Evolutionary conservation across 2,329 filamentous ascomycete genomes (phyloP).

Genomic region (Ceratocystiopsis brevicomis): DNA sequence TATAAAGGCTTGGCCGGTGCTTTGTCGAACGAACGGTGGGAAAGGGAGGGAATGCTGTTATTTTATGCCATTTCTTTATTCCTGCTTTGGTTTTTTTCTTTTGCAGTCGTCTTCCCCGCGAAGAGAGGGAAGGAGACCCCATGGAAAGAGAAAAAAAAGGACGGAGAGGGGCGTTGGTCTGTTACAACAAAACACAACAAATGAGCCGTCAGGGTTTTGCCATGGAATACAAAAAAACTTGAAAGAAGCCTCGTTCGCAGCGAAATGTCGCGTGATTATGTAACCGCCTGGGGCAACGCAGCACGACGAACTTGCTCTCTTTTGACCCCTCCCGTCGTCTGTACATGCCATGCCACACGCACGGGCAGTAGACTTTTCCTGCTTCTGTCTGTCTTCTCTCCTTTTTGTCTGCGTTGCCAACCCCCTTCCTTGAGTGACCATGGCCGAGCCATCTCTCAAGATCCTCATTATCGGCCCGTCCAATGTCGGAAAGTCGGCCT

Average conservation of each 20-base stretch:
- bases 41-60: conserved; percentile 1
- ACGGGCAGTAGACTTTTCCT: neutral
- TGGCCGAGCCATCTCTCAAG: conserved; percentile 28
- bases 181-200: conserved; percentile 3
- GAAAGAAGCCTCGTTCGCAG: neutral
- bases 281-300: no score
- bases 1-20: conserved; percentile 39
- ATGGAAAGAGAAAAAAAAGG: conserved; percentile 2
- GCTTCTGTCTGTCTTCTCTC: neutral
- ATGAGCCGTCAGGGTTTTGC: conserved; percentile 7
- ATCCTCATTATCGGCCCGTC: conserved; percentile 36
- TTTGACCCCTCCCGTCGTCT: no score
- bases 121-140: neutral
- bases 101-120: neutral
- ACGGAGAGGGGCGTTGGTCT: conserved; percentile 6
- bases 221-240: conserved; percentile 4
- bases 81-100: conserved; percentile 2
- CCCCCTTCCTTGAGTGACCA: neutral
- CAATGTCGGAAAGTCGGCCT: conserved; percentile 34
- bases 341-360: no score
- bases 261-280: no score
- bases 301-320: no score
- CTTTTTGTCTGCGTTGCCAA: neutral
- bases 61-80: conserved; percentile 4
- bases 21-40: neutral